These are phyloP conservation scores for Closterium sp. DNA, from an alignment of 139 green algal genomes.

Conservation along the genomic window DNA sequence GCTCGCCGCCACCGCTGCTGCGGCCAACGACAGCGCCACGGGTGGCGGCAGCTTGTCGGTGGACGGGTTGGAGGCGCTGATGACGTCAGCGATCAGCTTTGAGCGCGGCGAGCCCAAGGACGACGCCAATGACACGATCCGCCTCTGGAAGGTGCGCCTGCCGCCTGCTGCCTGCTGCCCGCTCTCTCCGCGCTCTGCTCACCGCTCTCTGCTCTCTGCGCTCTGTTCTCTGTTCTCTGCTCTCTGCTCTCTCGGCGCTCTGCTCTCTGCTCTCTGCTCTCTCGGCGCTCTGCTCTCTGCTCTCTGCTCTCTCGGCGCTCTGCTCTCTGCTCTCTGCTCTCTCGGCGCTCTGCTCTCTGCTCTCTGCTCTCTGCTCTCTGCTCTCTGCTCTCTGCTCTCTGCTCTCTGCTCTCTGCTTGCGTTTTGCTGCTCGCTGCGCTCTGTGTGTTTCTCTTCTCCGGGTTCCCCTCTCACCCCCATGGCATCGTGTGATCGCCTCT, in stretches of 20 bases:
- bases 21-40: neutral
- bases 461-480: no score
- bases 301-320: neutral
- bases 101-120: neutral
- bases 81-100: slow-evolving; percentile 24
- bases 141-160: neutral
- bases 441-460: no score
- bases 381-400: no score
- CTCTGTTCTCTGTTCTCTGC: no score
- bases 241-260: no score
- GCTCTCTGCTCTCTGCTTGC: no score
- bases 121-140: neutral
- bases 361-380: no score
- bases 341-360: neutral
- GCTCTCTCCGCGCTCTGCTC: no score
- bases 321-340: neutral
- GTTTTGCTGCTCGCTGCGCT: no score
- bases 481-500: no score
- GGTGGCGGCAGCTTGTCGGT: neutral
- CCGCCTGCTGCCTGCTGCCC: no score
- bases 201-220: no score
- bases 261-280: neutral
- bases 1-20: neutral
- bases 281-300: neutral
- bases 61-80: slow-evolving; percentile 6